Evolutionary conservation across 345 rosid species (phyloP), one percentile per base, ranked within the genome.

Genomic region (Salix suchowensis): DNA sequence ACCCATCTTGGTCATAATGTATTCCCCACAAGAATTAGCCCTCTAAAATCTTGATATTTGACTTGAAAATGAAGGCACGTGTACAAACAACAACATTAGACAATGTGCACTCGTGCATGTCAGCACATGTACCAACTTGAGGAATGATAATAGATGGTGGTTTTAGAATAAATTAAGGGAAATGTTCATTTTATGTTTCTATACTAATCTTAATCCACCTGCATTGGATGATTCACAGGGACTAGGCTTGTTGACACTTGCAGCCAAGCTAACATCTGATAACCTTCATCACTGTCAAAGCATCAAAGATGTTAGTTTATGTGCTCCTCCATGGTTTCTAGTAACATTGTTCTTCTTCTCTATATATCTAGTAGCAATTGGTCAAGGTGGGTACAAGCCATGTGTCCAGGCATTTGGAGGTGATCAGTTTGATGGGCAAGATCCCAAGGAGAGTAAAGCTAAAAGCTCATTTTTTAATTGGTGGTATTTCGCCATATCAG

Each of bases 361-460:
- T 7, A 34, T 61, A 46, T 73, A 73, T 40, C 5, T 72, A 11
- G 66, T 60, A 37, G 55, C 76, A 7, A 4, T 60, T 15, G 76
- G 68, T 30, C 23, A 34, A 73, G 67, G 68, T 58, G 76, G 76
- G 37, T 52, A 39, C 24, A 73, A 21, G 36, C 67, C 67, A 2
- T 73, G 76, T 40, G 28, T 39, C 16, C 76, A 39, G 50, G 76
- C 76, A 13, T 60, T 73, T 39, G 76, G 55, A 23, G 76, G 68
- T 2, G 65, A 73, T 40, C 76, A 39, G 2, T 39, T 73, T 73
- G 67, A 58, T 40, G 67, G 37, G 21, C 52, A 39, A n/a, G 50
- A 39, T 14, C 36, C 54, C 2, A 11, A 37, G 34, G 76, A 58
- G 54, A 73, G 15, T 1, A 40, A 61, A 60, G 39, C 15, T 13